Conservation (phyloP, 1,139 yeast genomes). For the Taphrina wiesneri region DNA sequence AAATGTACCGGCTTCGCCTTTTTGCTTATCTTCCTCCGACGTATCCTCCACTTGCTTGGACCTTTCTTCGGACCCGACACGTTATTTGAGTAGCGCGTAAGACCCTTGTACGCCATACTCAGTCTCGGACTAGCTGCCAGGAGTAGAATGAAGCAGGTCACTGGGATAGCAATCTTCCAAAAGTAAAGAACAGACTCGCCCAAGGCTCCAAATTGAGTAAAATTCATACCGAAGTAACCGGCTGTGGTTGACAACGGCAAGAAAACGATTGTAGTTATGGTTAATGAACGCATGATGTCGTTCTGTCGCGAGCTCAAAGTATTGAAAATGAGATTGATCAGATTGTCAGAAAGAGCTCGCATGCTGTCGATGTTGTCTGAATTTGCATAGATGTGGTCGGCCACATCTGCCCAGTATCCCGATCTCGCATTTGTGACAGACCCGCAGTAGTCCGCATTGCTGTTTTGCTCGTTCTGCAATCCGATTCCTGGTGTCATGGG, state of each 20-base stretch:
- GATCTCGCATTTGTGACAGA: constrained; percentile 44
- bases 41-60: background rate
- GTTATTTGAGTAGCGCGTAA: background rate
- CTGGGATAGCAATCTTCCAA: constrained; percentile 57
- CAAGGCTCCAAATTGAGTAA: constrained; percentile 53
- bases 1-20: background rate
- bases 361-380: constrained; percentile 54
- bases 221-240: constrained; percentile 62
- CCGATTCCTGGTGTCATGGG: constrained; percentile 3
- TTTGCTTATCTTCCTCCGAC: background rate
- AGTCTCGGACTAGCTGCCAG: background rate
- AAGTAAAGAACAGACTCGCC: constrained; percentile 51
- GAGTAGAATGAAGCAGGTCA: constrained; percentile 42
- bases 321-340: constrained; percentile 56
- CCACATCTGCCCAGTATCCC: constrained; percentile 55
- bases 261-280: constrained; percentile 42
- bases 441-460: constrained; percentile 27
- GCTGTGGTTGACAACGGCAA: background rate
- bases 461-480: background rate
- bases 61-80: background rate
- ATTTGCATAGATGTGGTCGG: constrained; percentile 52
- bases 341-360: constrained; percentile 54
- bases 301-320: constrained; percentile 57
- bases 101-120: background rate
- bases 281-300: constrained; percentile 54